Conservation (phyloP, 2,329 filamentous ascomycete species). For the Leptosphaerulina australis region DNA sequence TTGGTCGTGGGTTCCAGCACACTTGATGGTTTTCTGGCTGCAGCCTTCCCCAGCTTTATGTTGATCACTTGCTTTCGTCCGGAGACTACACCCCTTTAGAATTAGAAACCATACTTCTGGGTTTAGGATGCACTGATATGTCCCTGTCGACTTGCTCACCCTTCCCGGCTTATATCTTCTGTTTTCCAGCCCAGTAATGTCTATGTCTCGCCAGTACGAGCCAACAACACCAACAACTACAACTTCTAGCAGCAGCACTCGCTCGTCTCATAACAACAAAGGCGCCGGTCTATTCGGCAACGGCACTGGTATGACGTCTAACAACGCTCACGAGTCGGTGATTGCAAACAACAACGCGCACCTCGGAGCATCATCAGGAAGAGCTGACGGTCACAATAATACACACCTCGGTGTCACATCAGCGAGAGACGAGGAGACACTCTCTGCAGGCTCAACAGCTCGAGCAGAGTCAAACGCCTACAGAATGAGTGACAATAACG, state of each 20-base stretch:
- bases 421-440: constrained; percentile 31
- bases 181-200: constrained; percentile 8
- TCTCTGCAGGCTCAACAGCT: constrained; percentile 34
- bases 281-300: constrained; percentile 18
- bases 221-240: constrained; percentile 9
- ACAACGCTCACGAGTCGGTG: constrained; percentile 17
- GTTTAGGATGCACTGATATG: constrained; percentile 20
- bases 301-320: constrained; percentile 22
- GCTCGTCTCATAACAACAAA: constrained; percentile 1
- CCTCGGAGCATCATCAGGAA: constrained; percentile 19
- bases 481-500: constrained; percentile 27
- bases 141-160: constrained; percentile 12
- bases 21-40: constrained; percentile 17
- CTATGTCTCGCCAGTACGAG: constrained; percentile 21
- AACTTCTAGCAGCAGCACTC: constrained; percentile 7
- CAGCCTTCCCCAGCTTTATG: constrained; percentile 22
- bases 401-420: constrained; percentile 29
- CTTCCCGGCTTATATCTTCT: constrained; percentile 21
- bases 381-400: constrained; percentile 23
- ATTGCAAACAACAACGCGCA: constrained; percentile 21
- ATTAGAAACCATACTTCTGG: constrained; percentile 21
- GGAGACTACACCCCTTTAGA: constrained; percentile 24
- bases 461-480: constrained; percentile 28
- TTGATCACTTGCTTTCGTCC: constrained; percentile 36
- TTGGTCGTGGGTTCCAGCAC: constrained; percentile 21